These are phyloP conservation scores for Heterobasidion occidentale DNA, from an alignment of 1,284 basidiomycete species.

Conservation along the genomic window DNA sequence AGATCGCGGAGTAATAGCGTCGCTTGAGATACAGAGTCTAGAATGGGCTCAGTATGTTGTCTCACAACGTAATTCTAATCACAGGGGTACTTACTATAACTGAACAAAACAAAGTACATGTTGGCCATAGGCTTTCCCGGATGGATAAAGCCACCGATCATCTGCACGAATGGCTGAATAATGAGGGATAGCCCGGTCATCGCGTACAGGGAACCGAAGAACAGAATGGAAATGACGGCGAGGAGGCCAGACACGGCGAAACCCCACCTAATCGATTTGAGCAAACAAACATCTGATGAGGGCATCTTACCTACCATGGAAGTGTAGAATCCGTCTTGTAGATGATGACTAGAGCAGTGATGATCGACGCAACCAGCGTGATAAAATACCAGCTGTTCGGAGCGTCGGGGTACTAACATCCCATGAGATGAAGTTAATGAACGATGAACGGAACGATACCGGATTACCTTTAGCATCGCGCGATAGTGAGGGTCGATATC, in stretches of 20 bases:
- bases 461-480: slow-evolving; percentile 11
- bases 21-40: slow-evolving; percentile 31
- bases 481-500: slow-evolving; percentile 14
- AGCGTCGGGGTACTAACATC: slow-evolving; percentile 8
- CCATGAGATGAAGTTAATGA: neutral
- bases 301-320: slow-evolving; percentile 31
- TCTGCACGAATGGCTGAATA: slow-evolving; percentile 24
- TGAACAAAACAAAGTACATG: slow-evolving; percentile 49
- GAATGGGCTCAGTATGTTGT: neutral
- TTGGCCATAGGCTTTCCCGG: slow-evolving; percentile 42
- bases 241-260: slow-evolving; percentile 24
- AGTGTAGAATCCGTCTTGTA: slow-evolving; percentile 46
- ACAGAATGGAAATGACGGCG: slow-evolving; percentile 42
- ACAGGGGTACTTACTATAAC: slow-evolving; percentile 18
- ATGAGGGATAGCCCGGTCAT: slow-evolving; percentile 37
- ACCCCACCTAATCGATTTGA: slow-evolving; percentile 8
- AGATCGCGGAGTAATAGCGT: slow-evolving; percentile 41
- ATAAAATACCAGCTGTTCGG: slow-evolving; percentile 38
- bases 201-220: slow-evolving; percentile 35
- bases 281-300: slow-evolving; percentile 12
- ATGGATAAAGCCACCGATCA: slow-evolving; percentile 26
- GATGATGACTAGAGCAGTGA: slow-evolving; percentile 41
- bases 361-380: slow-evolving; percentile 35
- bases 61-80: neutral
- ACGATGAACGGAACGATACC: neutral